phyloP scores from a whole-genome alignment of 1,284 basidiomycete genomes.

The Coniophora puteana region DNA sequence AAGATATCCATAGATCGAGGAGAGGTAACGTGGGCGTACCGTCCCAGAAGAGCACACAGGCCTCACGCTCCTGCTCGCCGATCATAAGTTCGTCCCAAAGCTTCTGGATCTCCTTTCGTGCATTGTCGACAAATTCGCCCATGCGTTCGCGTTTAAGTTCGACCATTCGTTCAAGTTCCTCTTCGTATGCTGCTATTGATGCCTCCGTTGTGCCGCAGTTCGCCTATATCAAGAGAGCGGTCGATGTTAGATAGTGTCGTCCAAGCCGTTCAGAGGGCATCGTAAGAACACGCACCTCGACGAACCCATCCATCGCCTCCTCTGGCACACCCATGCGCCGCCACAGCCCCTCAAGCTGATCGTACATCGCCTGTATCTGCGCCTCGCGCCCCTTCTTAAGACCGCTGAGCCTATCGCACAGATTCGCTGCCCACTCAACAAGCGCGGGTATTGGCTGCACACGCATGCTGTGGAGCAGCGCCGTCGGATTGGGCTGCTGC shows the following conservation, averaged over 20 bases:
- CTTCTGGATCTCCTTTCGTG: slow-evolving; percentile 75
- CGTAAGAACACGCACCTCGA: slow-evolving; percentile 45
- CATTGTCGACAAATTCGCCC: slow-evolving; percentile 81
- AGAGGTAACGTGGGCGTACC: slow-evolving; percentile 43
- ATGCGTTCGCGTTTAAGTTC: slow-evolving; percentile 87
- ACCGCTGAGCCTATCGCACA: slow-evolving; percentile 61
- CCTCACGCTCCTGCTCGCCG: slow-evolving; percentile 78
- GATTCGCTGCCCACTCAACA: slow-evolving; percentile 56
- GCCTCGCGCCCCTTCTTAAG: slow-evolving; percentile 66
- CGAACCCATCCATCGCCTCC: slow-evolving; percentile 75
- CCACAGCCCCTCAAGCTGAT: slow-evolving; percentile 83
- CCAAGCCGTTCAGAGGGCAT: not conserved
- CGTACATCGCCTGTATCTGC: slow-evolving; percentile 83
- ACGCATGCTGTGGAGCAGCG: slow-evolving; percentile 41
- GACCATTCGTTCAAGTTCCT: slow-evolving; percentile 88
- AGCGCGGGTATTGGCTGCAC: slow-evolving; percentile 68
- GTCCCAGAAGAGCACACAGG: slow-evolving; percentile 78
- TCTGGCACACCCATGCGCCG: slow-evolving; percentile 71
- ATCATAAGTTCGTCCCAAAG: slow-evolving; percentile 90
- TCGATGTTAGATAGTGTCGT: not conserved
- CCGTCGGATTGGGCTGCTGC: slow-evolving; percentile 31
- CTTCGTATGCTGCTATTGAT: slow-evolving; percentile 77
- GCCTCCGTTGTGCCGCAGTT: slow-evolving; percentile 75
- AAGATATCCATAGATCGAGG: not conserved
- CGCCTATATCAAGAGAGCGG: slow-evolving; percentile 12